phyloP scores from a whole-genome alignment of 1,139 yeast species.

The Taphrina flavorubra region DNA sequence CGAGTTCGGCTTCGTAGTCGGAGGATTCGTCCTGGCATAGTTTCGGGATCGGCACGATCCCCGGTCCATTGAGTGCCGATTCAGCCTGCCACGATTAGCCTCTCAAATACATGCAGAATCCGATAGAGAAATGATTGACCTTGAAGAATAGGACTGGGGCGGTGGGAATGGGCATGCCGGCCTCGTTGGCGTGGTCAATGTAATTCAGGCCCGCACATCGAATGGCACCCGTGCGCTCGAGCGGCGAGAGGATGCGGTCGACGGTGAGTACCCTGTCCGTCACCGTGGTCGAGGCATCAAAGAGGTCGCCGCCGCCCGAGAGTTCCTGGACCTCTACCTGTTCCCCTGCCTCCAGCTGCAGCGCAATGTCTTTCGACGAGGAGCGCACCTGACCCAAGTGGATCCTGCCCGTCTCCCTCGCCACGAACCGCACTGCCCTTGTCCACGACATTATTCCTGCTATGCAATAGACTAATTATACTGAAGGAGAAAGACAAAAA shows the following conservation, averaged over 20 bases:
- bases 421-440: slow-evolving; percentile 10
- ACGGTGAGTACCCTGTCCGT: slow-evolving; percentile 33
- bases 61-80: slow-evolving; percentile 46
- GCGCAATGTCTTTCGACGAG: background rate
- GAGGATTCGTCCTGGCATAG: slow-evolving; percentile 54
- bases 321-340: slow-evolving; percentile 45
- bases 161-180: slow-evolving; percentile 52
- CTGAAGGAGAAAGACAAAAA: too few species aligned
- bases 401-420: slow-evolving; percentile 14
- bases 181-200: slow-evolving; percentile 36
- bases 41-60: slow-evolving; percentile 53
- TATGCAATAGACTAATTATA: background rate
- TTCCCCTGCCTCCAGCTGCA: background rate
- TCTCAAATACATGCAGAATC: background rate
- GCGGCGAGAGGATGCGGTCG: slow-evolving; percentile 33
- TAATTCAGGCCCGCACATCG: slow-evolving; percentile 46
- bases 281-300: background rate
- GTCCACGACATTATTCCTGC: slow-evolving; percentile 16
- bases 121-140: background rate
- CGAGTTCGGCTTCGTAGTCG: slow-evolving; percentile 64
- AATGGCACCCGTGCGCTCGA: slow-evolving; percentile 23
- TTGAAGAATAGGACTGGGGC: slow-evolving; percentile 57
- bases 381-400: slow-evolving; percentile 13
- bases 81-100: slow-evolving; percentile 41
- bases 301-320: slow-evolving; percentile 42